These are phyloP conservation scores for Colletotrichum cuscutae DNA, from an alignment of 2,329 filamentous ascomycete genomes.

Conservation along the genomic window DNA sequence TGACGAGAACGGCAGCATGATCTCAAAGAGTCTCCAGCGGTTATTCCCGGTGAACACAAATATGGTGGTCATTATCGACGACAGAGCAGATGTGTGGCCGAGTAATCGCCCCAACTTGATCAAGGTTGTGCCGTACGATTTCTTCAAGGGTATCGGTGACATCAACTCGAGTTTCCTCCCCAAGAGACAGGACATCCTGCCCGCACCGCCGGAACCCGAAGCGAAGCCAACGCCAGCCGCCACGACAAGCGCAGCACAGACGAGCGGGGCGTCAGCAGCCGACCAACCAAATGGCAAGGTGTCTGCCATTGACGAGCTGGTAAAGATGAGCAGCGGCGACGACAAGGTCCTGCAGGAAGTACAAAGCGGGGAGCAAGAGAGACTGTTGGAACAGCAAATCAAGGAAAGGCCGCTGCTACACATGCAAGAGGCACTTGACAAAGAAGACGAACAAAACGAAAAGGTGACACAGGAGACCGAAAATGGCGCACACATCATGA, in stretches of 20 bases:
- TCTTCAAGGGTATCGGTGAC: slow-evolving; percentile 97
- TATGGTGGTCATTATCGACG: slow-evolving; percentile 99
- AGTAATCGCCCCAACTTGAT: slow-evolving; percentile 92
- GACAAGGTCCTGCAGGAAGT: slow-evolving; percentile 75
- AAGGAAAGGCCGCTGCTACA: slow-evolving; percentile 90
- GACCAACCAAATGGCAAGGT: slow-evolving; percentile 35
- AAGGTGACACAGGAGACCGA: slow-evolving; percentile 57
- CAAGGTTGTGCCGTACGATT: slow-evolving; percentile 95
- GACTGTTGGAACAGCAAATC: slow-evolving; percentile 87
- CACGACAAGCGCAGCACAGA: background rate
- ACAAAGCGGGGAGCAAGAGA: slow-evolving; percentile 87
- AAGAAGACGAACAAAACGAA: slow-evolving; percentile 76
- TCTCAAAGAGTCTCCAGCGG: slow-evolving; percentile 87
- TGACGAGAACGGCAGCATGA: slow-evolving; percentile 95
- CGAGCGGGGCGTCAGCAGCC: background rate
- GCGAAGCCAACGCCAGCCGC: slow-evolving; percentile 1
- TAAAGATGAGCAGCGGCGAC: slow-evolving; percentile 79
- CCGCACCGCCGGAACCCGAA: slow-evolving; percentile 33
- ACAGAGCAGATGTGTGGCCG: slow-evolving; percentile 94
- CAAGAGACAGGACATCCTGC: slow-evolving; percentile 71
- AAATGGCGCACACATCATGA: slow-evolving; percentile 40
- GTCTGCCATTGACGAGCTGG: slow-evolving; percentile 75
- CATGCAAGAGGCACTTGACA: slow-evolving; percentile 90
- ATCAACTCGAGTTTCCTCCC: slow-evolving; percentile 98
- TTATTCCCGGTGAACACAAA: slow-evolving; percentile 97